phyloP scores from a whole-genome alignment of 768 basidiomycete genomes.

The Boletus subcaerulescens region DNA sequence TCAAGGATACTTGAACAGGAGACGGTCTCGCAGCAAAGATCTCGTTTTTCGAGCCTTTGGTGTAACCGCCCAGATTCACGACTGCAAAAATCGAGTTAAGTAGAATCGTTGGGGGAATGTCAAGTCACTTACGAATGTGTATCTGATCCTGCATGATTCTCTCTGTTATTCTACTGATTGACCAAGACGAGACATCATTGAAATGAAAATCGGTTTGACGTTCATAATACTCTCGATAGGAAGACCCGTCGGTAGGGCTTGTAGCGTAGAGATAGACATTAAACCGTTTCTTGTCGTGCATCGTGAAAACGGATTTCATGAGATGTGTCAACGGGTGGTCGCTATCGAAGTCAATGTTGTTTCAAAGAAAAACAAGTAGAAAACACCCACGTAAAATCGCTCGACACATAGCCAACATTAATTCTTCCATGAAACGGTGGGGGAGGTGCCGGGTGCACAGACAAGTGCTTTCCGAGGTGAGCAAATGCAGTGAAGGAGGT shows the following conservation, averaged over 20 bases:
- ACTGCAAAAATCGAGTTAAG: conserved; percentile 26
- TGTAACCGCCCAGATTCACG: conserved; percentile 48
- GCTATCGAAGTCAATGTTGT: conserved; percentile 22
- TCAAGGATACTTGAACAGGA: conserved; percentile 47
- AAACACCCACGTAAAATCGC: conserved; percentile 42
- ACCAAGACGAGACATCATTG: conserved; percentile 40
- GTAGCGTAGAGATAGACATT: conserved; percentile 48
- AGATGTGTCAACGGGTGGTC: conserved; percentile 52
- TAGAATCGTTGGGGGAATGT: neutral
- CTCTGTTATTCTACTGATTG: conserved; percentile 35
- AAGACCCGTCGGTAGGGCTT: conserved; percentile 44
- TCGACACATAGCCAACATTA: conserved; percentile 49
- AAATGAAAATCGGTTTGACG: conserved; percentile 36
- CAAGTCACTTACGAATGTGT: conserved; percentile 39
- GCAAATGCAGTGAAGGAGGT: conserved; percentile 42
- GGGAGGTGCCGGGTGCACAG: conserved; percentile 40
- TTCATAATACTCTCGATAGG: conserved; percentile 44
- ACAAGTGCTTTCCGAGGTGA: conserved; percentile 24
- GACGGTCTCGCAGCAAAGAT: conserved; percentile 49
- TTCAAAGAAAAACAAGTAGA: neutral
- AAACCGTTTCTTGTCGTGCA: conserved; percentile 41
- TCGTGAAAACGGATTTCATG: conserved; percentile 48
- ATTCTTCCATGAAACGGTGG: conserved; percentile 40
- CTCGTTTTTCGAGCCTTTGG: conserved; percentile 51
- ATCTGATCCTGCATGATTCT: conserved; percentile 42